phyloP scores from a whole-genome alignment of 306 rosid genomes.

The Cicer pinnatifidum region DNA sequence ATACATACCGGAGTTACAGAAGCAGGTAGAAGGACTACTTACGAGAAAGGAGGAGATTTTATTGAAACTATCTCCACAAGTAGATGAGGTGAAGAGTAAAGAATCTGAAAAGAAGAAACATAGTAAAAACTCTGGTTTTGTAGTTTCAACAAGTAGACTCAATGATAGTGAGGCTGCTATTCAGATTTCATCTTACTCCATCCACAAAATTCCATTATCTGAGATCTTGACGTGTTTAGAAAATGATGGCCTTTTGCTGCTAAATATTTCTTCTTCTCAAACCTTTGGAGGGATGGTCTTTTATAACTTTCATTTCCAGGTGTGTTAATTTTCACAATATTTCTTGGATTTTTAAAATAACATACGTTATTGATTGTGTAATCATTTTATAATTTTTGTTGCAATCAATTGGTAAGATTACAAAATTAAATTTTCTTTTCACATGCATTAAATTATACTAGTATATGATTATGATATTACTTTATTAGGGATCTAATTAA shows the following conservation, averaged over 20 bases:
- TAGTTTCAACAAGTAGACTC: constrained; percentile 57
- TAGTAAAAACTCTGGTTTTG: constrained; percentile 39
- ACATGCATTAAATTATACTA: no score
- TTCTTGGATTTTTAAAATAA: no score
- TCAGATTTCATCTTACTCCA: constrained; percentile 55
- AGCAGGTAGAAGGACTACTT: constrained; percentile 57
- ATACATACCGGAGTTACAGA: constrained; percentile 69
- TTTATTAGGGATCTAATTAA: neutral
- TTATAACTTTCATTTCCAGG: constrained; percentile 48
- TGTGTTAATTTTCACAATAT: neutral
- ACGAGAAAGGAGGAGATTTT: constrained; percentile 62
- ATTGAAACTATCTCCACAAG: constrained; percentile 21
- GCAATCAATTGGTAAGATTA: no score
- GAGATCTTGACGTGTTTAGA: constrained; percentile 57
- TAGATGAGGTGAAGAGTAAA: neutral
- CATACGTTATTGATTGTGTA: no score
- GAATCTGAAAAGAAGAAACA: constrained; percentile 34
- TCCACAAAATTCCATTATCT: constrained; percentile 48
- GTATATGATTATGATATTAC: no score
- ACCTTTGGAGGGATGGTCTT: constrained; percentile 61
- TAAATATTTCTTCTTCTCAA: constrained; percentile 68
- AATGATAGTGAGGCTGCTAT: constrained; percentile 53
- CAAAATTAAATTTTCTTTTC: no score
- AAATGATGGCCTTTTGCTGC: constrained; percentile 51
- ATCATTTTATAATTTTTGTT: no score